A percentile compares a stretch with the other conserved stretches of the same genome.
Conservation (phyloP, 805 yeast genomes). For the Cyberlindnera subsufficiens region DNA sequence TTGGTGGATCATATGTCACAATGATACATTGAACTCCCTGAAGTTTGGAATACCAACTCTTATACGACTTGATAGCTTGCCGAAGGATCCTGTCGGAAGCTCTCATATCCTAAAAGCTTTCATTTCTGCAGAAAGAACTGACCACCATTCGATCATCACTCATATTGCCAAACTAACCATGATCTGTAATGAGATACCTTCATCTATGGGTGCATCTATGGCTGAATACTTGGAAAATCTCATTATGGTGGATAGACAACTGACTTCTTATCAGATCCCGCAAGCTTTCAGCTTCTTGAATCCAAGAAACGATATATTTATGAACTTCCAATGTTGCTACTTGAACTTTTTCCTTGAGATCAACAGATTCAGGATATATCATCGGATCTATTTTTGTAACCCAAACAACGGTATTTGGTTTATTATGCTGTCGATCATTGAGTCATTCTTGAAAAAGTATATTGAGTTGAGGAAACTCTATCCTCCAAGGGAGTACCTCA, state of each 20-base stretch:
- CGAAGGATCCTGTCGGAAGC: conserved; percentile 6
- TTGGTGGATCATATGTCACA: conserved; percentile 21
- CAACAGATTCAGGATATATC: conserved; percentile 14
- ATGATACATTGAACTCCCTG: conserved; percentile 16
- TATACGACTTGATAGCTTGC: conserved; percentile 10
- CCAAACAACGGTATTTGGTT: conserved; percentile 16
- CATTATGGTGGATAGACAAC: conserved; percentile 16
- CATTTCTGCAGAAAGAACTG: conserved; percentile 17
- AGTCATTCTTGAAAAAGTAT: conserved; percentile 17
- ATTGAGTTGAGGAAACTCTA: conserved; percentile 11
- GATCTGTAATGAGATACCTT: conserved; percentile 16
- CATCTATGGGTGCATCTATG: conserved; percentile 5
- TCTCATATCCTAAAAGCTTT: conserved; percentile 20
- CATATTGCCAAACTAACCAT: conserved; percentile 18
- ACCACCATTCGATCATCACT: conserved; percentile 14
- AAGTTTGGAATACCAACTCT: conserved; percentile 13
- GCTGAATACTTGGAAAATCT: conserved; percentile 14
- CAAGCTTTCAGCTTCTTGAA: conserved; percentile 7
- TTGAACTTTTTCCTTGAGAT: conserved; percentile 11
- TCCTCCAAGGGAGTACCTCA: conserved; percentile 10
- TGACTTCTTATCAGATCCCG: conserved; percentile 15
- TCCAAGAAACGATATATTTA: conserved; percentile 11
- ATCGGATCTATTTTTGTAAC: conserved; percentile 10
- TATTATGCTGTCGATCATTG: conserved; percentile 18
- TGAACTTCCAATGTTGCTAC: conserved; percentile 16